These are phyloP conservation scores for Metarhizium sp. DNA, from an alignment of 2,329 filamentous ascomycete species.

Conservation along the genomic window DNA sequence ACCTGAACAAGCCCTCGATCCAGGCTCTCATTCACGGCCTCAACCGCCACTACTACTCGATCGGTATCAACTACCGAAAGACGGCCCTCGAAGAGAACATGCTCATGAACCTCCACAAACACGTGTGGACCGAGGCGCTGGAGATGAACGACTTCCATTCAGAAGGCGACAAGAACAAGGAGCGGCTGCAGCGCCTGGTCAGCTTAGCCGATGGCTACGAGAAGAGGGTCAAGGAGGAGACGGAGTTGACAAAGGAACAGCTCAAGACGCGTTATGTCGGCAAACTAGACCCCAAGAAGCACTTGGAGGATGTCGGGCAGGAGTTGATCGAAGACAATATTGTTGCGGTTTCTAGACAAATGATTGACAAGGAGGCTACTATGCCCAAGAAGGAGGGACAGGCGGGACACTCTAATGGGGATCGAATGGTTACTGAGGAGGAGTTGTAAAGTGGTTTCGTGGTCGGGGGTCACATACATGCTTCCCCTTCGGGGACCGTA, in stretches of 20 bases:
- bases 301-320: constrained; percentile 92
- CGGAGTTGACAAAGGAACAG: constrained; percentile 92
- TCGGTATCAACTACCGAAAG: constrained; percentile 96
- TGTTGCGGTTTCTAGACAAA: constrained; percentile 92
- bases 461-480: constrained; percentile 7
- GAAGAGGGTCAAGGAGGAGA: constrained; percentile 98
- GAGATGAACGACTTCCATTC: constrained; percentile 92
- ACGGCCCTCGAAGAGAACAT: constrained; percentile 98
- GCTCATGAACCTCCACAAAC: constrained; percentile 99
- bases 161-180: constrained; percentile 79
- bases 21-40: constrained; percentile 97
- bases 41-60: constrained; percentile 98
- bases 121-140: constrained; percentile 96
- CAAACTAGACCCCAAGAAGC: constrained; percentile 99
- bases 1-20: constrained; percentile 99
- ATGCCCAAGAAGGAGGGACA: constrained; percentile 63
- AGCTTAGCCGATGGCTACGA: constrained; percentile 90
- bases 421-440: constrained; percentile 64
- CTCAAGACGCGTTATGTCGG: constrained; percentile 98
- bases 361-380: constrained; percentile 98
- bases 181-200: constrained; percentile 80
- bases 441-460: constrained; percentile 16
- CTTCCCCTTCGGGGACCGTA: constrained; percentile 11
- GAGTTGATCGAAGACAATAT: constrained; percentile 99
- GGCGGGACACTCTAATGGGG: constrained; percentile 43